A percentile compares a stretch with the other conserved stretches of the same genome.
Conservation (phyloP, 768 basidiomycete genomes). For the Suillus spraguei region DNA sequence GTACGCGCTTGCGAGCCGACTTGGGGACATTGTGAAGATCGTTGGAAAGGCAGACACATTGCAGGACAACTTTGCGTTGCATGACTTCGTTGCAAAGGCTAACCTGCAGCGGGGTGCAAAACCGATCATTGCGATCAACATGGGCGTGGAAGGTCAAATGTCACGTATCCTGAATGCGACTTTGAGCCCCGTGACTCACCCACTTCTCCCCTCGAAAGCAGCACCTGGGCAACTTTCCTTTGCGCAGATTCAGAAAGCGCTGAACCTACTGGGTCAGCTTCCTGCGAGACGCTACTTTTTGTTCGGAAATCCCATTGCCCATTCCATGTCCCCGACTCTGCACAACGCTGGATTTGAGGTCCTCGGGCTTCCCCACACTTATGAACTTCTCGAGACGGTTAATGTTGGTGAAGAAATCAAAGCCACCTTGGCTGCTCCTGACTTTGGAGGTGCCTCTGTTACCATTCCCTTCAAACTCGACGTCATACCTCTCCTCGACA, state of each 20-base stretch:
- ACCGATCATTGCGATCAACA: constrained; percentile 94
- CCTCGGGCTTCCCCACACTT: constrained; percentile 84
- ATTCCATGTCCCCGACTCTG: constrained; percentile 90
- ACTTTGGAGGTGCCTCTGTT: constrained; percentile 95
- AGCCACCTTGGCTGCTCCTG: constrained; percentile 57
- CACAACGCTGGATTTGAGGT: constrained; percentile 87
- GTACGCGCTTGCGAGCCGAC: constrained; percentile 61
- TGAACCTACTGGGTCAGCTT: constrained; percentile 79
- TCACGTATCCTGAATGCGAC: constrained; percentile 85
- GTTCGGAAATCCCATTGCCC: constrained; percentile 85
- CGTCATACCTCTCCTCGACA: constrained; percentile 81
- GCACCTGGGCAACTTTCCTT: constrained; percentile 95
- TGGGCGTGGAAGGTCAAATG: constrained; percentile 87
- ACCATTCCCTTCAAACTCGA: constrained; percentile 96
- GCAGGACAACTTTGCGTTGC: constrained; percentile 79
- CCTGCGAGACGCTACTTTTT: constrained; percentile 79
- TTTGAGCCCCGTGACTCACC: constrained; percentile 91
- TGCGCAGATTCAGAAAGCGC: constrained; percentile 79
- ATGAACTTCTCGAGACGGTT: constrained; percentile 76
- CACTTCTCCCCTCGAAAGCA: constrained; percentile 79
- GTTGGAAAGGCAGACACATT: constrained; percentile 79
- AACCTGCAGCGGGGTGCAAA: constrained; percentile 53
- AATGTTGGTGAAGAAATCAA: constrained; percentile 67
- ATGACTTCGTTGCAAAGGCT: constrained; percentile 63
- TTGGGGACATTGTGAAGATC: constrained; percentile 92